Percentiles rank a stretch among this genome's conserved stretches.
These are phyloP conservation scores for Pichia gijzeniarum DNA, from an alignment of 805 yeast genomes.

Conservation along the genomic window DNA sequence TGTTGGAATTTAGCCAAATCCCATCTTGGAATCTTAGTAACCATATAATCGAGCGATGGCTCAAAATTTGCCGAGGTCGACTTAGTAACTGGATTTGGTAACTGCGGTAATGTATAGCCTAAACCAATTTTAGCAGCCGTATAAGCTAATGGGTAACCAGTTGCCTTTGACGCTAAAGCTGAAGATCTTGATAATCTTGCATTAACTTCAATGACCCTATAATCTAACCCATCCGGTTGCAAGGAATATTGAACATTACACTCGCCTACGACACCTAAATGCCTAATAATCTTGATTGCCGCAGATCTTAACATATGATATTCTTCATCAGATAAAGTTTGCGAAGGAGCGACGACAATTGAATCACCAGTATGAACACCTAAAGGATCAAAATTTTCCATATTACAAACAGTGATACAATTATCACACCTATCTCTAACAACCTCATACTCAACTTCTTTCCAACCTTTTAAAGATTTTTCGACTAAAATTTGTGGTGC, in stretches of 20 bases:
- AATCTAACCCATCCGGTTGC: constrained; percentile 92
- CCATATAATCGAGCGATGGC: constrained; percentile 94
- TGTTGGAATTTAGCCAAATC: constrained; percentile 93
- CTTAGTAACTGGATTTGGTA: constrained; percentile 94
- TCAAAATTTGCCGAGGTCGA: constrained; percentile 95
- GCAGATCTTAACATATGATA: constrained; percentile 97
- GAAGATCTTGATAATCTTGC: constrained; percentile 96
- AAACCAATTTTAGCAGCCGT: constrained; percentile 97
- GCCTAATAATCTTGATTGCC: constrained; percentile 95
- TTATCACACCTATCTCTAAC: constrained; percentile 94
- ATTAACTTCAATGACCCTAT: constrained; percentile 94
- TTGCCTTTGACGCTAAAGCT: constrained; percentile 96
- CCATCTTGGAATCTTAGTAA: constrained; percentile 98
- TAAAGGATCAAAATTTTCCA: constrained; percentile 98
- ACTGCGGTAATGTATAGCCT: constrained; percentile 89
- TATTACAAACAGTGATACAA: constrained; percentile 97
- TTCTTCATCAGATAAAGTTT: constrained; percentile 93
- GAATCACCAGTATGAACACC: constrained; percentile 99
- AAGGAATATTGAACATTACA: constrained; percentile 97
- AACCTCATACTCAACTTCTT: constrained; percentile 97
- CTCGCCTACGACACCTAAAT: constrained; percentile 97
- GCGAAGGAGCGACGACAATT: constrained; percentile 97
- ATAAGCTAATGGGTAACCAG: constrained; percentile 97
- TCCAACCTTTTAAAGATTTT: constrained; percentile 97
- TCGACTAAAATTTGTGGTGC: constrained; percentile 96